Conservation (phyloP, 2,329 filamentous ascomycete genomes). For the Chalaropsis thielavioides region DNA sequence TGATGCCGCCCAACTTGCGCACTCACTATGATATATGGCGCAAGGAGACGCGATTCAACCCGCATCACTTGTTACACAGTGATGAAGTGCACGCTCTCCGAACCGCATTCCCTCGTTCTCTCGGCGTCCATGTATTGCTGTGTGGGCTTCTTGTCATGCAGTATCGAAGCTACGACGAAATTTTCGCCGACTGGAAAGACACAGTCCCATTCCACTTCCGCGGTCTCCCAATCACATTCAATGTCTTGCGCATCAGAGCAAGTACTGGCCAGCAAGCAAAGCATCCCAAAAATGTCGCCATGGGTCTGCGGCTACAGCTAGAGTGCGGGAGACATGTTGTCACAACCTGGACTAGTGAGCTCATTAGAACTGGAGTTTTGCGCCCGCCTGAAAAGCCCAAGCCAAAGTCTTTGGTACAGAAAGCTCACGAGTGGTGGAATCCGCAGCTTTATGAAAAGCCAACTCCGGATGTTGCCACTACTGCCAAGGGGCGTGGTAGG, state of each 20-base stretch:
- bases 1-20: slow-evolving; percentile 1
- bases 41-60: slow-evolving; percentile 1
- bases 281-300: background rate
- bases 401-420: background rate
- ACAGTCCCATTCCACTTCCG: slow-evolving; percentile 8
- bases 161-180: slow-evolving; percentile 6
- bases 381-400: background rate
- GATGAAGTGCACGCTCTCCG: slow-evolving; percentile 5
- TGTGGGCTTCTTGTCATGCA: slow-evolving; percentile 9
- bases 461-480: background rate
- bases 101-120: slow-evolving; percentile 1
- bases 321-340: slow-evolving; percentile 5
- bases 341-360: slow-evolving; percentile 10
- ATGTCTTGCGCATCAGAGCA: slow-evolving; percentile 9
- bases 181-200: slow-evolving; percentile 7
- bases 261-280: slow-evolving; percentile 1
- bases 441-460: background rate
- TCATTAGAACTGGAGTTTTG: slow-evolving; percentile 7
- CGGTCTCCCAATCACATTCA: slow-evolving; percentile 7
- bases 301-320: slow-evolving; percentile 7
- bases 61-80: slow-evolving; percentile 1
- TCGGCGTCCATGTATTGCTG: slow-evolving; percentile 5
- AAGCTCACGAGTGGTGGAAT: slow-evolving; percentile 2
- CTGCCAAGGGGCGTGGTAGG: background rate
- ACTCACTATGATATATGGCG: slow-evolving; percentile 1